Percentiles rank a stretch among this genome's conserved stretches.
These are phyloP conservation scores for Kurtzmaniella quercitrusa DNA, from an alignment of 1,139 yeast genomes.

Conservation along the genomic window DNA sequence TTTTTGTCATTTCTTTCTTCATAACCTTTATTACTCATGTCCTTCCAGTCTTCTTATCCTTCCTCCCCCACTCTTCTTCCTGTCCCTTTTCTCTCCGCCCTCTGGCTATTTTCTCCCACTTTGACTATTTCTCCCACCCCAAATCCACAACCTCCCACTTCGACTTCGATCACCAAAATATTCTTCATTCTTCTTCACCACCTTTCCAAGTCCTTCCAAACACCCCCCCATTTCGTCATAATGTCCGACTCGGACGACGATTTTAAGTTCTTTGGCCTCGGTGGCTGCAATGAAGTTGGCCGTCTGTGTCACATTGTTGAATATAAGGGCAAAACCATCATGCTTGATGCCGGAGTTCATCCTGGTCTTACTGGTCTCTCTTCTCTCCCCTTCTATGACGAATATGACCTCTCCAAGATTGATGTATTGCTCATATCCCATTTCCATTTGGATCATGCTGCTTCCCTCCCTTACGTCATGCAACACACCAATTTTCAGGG, in stretches of 20 bases:
- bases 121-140: background rate
- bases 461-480: constrained; percentile 96
- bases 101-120: background rate
- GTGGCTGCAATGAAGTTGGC: constrained; percentile 99
- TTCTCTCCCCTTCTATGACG: constrained; percentile 92
- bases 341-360: constrained; percentile 98
- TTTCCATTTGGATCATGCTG: constrained; percentile 97
- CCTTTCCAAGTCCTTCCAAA: background rate
- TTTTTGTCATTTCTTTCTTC: too few species aligned
- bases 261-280: constrained; percentile 83
- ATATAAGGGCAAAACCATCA: constrained; percentile 91
- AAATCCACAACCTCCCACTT: background rate
- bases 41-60: too few species aligned
- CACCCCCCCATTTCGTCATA: background rate
- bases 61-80: too few species aligned
- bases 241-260: constrained; percentile 26
- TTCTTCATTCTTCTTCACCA: background rate
- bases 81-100: background rate
- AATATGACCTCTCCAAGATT: constrained; percentile 81
- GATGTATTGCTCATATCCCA: constrained; percentile 87
- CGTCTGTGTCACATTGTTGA: constrained; percentile 91
- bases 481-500: constrained; percentile 94
- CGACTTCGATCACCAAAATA: background rate
- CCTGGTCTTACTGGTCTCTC: constrained; percentile 91
- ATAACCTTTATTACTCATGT: too few species aligned